Evolutionary conservation across 345 rosid species (phyloP), one percentile per base, ranked within the genome.

Genomic region (Euphorbia lathyris): DNA sequence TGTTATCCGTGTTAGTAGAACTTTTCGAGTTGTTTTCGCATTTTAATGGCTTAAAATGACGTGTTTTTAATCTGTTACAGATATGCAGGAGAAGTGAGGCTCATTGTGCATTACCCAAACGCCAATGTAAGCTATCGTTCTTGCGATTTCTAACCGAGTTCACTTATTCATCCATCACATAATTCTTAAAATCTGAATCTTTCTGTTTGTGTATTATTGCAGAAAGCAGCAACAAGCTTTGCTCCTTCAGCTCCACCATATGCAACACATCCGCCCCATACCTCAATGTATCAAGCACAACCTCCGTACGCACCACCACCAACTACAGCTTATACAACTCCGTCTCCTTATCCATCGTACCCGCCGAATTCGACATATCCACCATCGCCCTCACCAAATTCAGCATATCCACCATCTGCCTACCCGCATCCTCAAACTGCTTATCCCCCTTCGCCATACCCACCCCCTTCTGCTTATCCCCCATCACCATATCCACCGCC

Each of bases 81-180:
- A 79, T 70, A 66, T 65, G 97, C 97, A 0, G 99, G 99, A 75
- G 96, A 87, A 80, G 90, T 86, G 53, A 79, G 86, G 27, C 75
- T 95, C 74, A 86, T 91, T 34, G 8, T 91, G 73, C 97, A 88
- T 72, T 91, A 86, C 47, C 67, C 80, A 34, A 85, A 80, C 57
- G 93, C 93, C 69, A 83, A 61, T 4, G 98, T 91, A 80, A 81
- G 83, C 27, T 47, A 36, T 36, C 36, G 61, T 10, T 45, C n/a
- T 20, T 17, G 29, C 65, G 25, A 58, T 60, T n/a, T 20, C 13
- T 42, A 16, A 16, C 25, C 36, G 9, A 50, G 50, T 23, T 45
- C 27, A 60, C 32, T 4, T 56, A 7, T 42, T 6, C 7, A 22
- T 30, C 8, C 17, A 29, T 19, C 5, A 11, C 43, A 55, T 50